These are phyloP conservation scores for Moesziomyces globuligerus DNA, from an alignment of 1,284 basidiomycete genomes.

Conservation along the genomic window DNA sequence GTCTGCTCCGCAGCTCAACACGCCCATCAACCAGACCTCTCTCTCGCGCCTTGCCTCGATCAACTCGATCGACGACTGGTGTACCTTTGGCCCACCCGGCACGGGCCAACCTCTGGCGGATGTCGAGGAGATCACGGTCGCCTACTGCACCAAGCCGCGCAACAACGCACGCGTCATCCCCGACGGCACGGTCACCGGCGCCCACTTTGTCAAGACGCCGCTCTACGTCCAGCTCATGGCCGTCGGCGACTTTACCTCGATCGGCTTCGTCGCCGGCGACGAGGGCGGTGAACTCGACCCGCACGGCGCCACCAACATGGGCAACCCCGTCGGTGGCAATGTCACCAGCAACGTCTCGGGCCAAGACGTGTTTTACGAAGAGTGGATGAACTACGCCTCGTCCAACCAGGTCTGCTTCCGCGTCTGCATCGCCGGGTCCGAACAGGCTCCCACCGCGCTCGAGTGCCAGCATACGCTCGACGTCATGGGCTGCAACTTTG, in stretches of 20 bases:
- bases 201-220: slow-evolving; percentile 66
- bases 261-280: slow-evolving; percentile 56
- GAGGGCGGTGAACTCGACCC: slow-evolving; percentile 67
- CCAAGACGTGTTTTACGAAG: slow-evolving; percentile 70
- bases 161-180: slow-evolving; percentile 67
- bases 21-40: slow-evolving; percentile 65
- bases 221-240: slow-evolving; percentile 70
- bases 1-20: slow-evolving; percentile 51
- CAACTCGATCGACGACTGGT: slow-evolving; percentile 67
- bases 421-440: slow-evolving; percentile 63
- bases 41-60: slow-evolving; percentile 60
- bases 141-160: slow-evolving; percentile 75
- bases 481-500: slow-evolving; percentile 68
- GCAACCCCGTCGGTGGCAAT: slow-evolving; percentile 72
- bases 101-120: slow-evolving; percentile 73
- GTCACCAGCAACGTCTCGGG: slow-evolving; percentile 71
- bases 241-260: slow-evolving; percentile 66
- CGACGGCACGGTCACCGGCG: slow-evolving; percentile 64
- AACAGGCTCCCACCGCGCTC: slow-evolving; percentile 49
- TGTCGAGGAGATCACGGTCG: slow-evolving; percentile 76
- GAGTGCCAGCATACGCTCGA: slow-evolving; percentile 66
- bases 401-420: slow-evolving; percentile 65
- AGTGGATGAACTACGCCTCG: slow-evolving; percentile 70
- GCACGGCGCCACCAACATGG: slow-evolving; percentile 67
- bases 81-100: slow-evolving; percentile 68